These are phyloP conservation scores for Eucommia ulmoides DNA, from an alignment of 257 asterid species.

Conservation along the genomic window DNA sequence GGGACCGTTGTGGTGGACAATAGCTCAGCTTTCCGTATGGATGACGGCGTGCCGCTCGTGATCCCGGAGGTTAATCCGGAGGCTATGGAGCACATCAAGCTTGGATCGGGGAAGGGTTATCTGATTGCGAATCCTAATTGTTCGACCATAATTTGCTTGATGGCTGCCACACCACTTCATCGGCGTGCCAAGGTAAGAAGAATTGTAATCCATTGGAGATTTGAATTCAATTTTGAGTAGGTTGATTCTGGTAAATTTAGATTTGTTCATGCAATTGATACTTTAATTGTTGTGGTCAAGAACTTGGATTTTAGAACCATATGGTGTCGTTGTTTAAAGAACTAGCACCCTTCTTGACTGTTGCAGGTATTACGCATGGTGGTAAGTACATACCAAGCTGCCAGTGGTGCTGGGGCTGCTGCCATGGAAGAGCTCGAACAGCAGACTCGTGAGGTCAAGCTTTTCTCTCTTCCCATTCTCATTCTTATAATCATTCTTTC, in stretches of 20 bases:
- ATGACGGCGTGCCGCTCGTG: slow-evolving; percentile 70
- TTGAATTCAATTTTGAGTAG: too few relatives aligned
- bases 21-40: slow-evolving; percentile 97
- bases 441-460: slow-evolving; percentile 81
- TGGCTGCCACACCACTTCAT: slow-evolving; percentile 96
- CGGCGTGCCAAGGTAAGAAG: slow-evolving; percentile 64
- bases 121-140: slow-evolving; percentile 91
- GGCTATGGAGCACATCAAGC: slow-evolving; percentile 69
- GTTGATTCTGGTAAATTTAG: too few relatives aligned
- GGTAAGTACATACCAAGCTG: slow-evolving; percentile 47
- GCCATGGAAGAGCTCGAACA: slow-evolving; percentile 96
- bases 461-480: background rate
- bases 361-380: slow-evolving; percentile 41
- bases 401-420: slow-evolving; percentile 88
- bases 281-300: too few relatives aligned
- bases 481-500: background rate
- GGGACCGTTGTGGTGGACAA: slow-evolving; percentile 88
- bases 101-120: slow-evolving; percentile 61
- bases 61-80: slow-evolving; percentile 94
- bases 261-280: too few relatives aligned
- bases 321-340: too few relatives aligned
- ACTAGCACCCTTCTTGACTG: too few relatives aligned
- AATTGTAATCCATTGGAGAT: too few relatives aligned
- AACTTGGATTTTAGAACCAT: too few relatives aligned
- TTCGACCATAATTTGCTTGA: slow-evolving; percentile 78